Conservation (phyloP, 225 moss, liverwort and hornwort genomes). For the Marchantia paleacea region DNA sequence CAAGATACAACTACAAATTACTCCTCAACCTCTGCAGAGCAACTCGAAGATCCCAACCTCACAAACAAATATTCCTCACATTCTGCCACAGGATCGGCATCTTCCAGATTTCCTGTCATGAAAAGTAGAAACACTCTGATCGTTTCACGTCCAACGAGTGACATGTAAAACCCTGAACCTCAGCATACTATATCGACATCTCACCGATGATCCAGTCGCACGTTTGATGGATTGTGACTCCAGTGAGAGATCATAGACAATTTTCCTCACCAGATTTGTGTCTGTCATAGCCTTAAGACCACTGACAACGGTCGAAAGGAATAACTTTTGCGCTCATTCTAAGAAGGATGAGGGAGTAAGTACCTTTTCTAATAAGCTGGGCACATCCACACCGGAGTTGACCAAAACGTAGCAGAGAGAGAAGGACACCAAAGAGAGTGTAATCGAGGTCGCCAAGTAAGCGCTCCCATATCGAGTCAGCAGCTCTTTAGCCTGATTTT, state of each 20-base stretch:
- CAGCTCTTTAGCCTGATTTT: slow-evolving; percentile 80
- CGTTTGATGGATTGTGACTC: too few species aligned
- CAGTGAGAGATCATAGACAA: too few species aligned
- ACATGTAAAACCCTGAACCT: background rate
- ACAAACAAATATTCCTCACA: background rate
- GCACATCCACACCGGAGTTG: slow-evolving; percentile 75
- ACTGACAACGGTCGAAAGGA: too few species aligned
- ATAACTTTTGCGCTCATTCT: background rate
- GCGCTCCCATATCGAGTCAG: slow-evolving; percentile 87
- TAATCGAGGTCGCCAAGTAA: slow-evolving; percentile 86
- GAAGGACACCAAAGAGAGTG: slow-evolving; percentile 80
- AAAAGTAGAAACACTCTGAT: background rate
- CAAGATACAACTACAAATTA: background rate
- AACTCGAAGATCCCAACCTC: background rate
- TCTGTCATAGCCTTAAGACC: too few species aligned
- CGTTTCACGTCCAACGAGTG: background rate
- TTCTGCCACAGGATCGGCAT: background rate
- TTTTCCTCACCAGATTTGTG: too few species aligned
- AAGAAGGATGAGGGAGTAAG: background rate
- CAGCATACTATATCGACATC: background rate
- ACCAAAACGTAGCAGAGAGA: slow-evolving; percentile 81
- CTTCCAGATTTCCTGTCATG: background rate
- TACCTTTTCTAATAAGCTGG: slow-evolving; percentile 71
- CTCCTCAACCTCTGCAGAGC: background rate
- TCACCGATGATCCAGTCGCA: background rate